phyloP scores from a whole-genome alignment of 192 early-diverging fungal genomes.

The Linnemannia schmuckeri region DNA sequence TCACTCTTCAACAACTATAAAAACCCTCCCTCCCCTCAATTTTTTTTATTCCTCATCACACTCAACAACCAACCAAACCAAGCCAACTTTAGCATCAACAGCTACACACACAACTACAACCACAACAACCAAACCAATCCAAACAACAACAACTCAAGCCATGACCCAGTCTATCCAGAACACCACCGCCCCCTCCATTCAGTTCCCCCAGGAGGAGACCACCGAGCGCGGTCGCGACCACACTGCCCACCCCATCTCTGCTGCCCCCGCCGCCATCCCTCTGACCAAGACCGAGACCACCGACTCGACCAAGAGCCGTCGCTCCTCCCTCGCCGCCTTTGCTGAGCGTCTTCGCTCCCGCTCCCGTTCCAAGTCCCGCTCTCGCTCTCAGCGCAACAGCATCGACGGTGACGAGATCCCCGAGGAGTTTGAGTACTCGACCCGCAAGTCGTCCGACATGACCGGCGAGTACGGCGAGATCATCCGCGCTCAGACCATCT shows the following conservation, averaged over 20 bases:
- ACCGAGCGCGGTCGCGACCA: conserved; percentile 14
- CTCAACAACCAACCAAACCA: conserved; percentile 14
- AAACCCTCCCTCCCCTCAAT: not conserved
- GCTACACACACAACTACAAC: not conserved
- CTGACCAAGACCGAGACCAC: not conserved
- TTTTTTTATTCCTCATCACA: conserved; percentile 8
- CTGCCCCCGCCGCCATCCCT: conserved; percentile 10
- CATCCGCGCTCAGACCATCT: conserved; percentile 24
- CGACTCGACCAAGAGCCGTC: conserved; percentile 21
- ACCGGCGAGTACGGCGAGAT: conserved; percentile 21
- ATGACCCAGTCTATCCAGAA: conserved; percentile 19
- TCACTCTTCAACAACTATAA: conserved; percentile 12
- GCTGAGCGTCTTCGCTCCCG: conserved; percentile 37
- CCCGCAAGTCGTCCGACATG: conserved; percentile 23
- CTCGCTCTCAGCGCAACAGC: conserved; percentile 23
- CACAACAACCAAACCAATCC: not conserved
- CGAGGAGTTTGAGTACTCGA: conserved; percentile 11
- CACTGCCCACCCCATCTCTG: not conserved
- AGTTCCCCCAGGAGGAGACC: conserved; percentile 24
- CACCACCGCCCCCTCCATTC: conserved; percentile 20
- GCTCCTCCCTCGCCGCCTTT: conserved; percentile 37
- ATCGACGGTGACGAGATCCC: conserved; percentile 6
- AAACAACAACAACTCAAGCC: conserved; percentile 7
- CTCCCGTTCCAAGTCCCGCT: conserved; percentile 24
- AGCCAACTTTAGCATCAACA: not conserved